A percentile compares a stretch with the other conserved stretches of the same genome.
Conservation (phyloP, 2,329 filamentous ascomycete genomes). For the Venturia oleaginea region DNA sequence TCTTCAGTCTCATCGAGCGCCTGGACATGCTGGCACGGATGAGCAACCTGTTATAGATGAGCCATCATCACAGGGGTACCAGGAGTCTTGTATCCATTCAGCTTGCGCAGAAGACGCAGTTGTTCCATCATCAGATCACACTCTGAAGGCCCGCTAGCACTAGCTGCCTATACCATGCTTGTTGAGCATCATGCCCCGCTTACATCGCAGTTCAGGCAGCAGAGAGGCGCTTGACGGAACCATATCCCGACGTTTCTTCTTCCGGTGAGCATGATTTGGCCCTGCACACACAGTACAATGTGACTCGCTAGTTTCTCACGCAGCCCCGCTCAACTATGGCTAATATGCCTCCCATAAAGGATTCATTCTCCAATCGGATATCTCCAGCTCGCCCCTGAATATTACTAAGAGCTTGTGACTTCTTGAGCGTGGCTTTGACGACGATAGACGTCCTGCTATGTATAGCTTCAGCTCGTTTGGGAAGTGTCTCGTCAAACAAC, state of each 20-base stretch:
- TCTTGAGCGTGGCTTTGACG: constrained; percentile 16
- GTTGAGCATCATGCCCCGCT: constrained; percentile 17
- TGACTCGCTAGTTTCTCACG: constrained; percentile 15
- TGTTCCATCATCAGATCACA: constrained; percentile 17
- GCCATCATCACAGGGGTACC: constrained; percentile 16
- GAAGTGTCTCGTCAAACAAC: too few relatives aligned
- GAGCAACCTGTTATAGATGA: constrained; percentile 17
- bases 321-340: constrained; percentile 14
- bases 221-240: constrained; percentile 18
- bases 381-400: constrained; percentile 17
- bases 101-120: constrained; percentile 18
- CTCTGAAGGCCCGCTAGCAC: constrained; percentile 16
- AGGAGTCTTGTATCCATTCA: constrained; percentile 17
- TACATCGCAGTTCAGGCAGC: constrained; percentile 16
- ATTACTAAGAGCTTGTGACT: too few relatives aligned
- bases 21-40: constrained; percentile 16
- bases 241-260: constrained; percentile 14
- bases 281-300: constrained; percentile 12
- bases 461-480: too few relatives aligned
- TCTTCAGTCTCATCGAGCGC: constrained; percentile 17
- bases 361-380: constrained; percentile 14
- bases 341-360: constrained; percentile 8
- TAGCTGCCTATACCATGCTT: constrained; percentile 18
- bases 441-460: too few relatives aligned
- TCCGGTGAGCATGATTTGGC: constrained; percentile 16